Evolutionary conservation across 1,284 basidiomycete genomes (phyloP), one percentile per base, ranked within the genome.

Genomic region (Fistulinella cinereoalba): DNA sequence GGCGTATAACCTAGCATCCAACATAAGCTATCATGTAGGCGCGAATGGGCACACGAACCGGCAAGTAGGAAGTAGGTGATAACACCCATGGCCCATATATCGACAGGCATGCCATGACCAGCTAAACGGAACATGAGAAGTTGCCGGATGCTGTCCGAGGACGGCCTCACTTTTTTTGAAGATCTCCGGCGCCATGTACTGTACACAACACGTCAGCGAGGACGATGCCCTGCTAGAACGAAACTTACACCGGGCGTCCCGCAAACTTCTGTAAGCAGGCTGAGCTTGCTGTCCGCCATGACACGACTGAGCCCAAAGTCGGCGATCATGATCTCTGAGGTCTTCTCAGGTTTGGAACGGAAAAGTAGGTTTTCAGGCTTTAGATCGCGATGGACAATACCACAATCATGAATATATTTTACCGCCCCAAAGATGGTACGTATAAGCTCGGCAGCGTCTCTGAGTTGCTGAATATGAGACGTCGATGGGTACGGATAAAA

Each of bases 181-280:
- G 58, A 99, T 97, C 69, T 97, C 96, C 0, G 96, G 95, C 0
- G 96, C 94, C 96, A 98, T 98, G 70, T 99, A 98, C 78, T 86
- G 52, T 23, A 41, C 39, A 36, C 25, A 16, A 41, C 16, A n/a
- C n/a, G n/a, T 67, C 44, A 61, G 47, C 19, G 18, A 25, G 12
- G 24, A 37, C 46, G 37, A 7, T 18, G 10, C n/a, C 3, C 2
- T 4, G 13, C 18, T 27, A 19, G 34, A 42, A 44, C 44, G 6
- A 23, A 18, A 70, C 79, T 65, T 61, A 82, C 79, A 19, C 86
- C 90, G 10, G 89, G 89, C 1, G 91, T 93, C 9, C 96, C 96
- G 59, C 96, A 99, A 21, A 97, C 92, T 62, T 97, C 97, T 3
- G 94, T 97, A 49, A 98, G 74, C 54, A 89, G 74, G 43, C 83